Evolutionary conservation across 2,329 filamentous ascomycete species (phyloP).

Genomic region (Arthrobotrys conoides): DNA sequence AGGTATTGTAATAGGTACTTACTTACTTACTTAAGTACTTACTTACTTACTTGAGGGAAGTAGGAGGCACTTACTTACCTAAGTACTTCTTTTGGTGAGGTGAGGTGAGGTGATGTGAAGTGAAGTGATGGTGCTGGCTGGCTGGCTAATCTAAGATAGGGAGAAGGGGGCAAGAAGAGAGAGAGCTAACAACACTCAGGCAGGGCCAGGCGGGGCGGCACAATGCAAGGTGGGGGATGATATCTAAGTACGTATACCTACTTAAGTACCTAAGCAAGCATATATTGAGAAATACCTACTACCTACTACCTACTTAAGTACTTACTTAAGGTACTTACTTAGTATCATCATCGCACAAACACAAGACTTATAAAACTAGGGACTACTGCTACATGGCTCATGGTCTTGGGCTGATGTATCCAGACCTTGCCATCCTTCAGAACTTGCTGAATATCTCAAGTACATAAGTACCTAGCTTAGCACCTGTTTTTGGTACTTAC

Average conservation of each 20-base stretch:
- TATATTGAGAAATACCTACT: too few species aligned
- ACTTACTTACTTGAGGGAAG: too few species aligned
- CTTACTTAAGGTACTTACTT: background rate
- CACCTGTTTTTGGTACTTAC: too few species aligned
- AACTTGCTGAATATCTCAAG: too few species aligned
- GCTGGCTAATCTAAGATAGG: background rate
- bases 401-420: background rate
- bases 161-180: background rate
- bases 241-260: too few species aligned
- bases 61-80: too few species aligned
- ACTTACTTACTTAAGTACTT: too few species aligned
- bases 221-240: conserved; percentile 47
- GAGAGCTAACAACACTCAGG: conserved; percentile 37
- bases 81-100: too few species aligned
- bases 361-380: background rate
- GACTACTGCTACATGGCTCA: background rate
- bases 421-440: too few species aligned
- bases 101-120: background rate
- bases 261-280: background rate
- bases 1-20: too few species aligned
- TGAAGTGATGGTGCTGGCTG: too few species aligned
- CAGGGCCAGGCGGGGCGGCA: conserved; percentile 59
- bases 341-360: background rate
- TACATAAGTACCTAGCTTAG: too few species aligned
- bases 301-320: background rate